Conservation (phyloP, 2,329 filamentous ascomycete genomes). For the Arthrinium puccinioides region DNA sequence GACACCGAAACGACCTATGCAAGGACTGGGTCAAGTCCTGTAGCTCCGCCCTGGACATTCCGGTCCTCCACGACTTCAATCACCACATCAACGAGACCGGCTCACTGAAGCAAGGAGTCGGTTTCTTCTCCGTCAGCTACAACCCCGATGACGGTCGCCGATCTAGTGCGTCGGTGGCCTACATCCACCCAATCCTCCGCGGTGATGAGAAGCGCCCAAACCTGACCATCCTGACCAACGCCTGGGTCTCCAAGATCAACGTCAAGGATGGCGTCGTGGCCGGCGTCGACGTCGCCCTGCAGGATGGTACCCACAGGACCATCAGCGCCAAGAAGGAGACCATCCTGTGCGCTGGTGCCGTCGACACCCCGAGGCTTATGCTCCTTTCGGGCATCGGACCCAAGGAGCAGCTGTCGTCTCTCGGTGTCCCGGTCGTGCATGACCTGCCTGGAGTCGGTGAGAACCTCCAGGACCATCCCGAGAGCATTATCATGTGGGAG, state of each 20-base stretch:
- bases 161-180: constrained; percentile 82
- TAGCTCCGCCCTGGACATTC: constrained; percentile 71
- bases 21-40: constrained; percentile 83
- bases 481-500: constrained; percentile 63
- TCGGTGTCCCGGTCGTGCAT: constrained; percentile 47
- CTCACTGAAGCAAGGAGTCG: constrained; percentile 66
- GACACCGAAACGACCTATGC: constrained; percentile 85
- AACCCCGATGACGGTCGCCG: constrained; percentile 82
- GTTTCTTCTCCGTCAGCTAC: constrained; percentile 87
- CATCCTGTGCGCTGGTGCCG: constrained; percentile 70
- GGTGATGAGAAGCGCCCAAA: constrained; percentile 79
- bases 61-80: constrained; percentile 81
- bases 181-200: constrained; percentile 84
- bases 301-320: constrained; percentile 43
- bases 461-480: constrained; percentile 54
- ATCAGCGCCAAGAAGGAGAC: constrained; percentile 67
- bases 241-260: constrained; percentile 79
- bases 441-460: constrained; percentile 54
- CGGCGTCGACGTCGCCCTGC: constrained; percentile 61
- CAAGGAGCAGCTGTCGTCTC: constrained; percentile 41
- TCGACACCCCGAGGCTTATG: constrained; percentile 69
- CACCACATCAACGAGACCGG: constrained; percentile 69
- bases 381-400: constrained; percentile 52
- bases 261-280: constrained; percentile 62
- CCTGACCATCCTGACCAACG: constrained; percentile 78